Percentiles rank a stretch among this genome's conserved stretches.
phyloP scores from a whole-genome alignment of 169 alveolate genomes.

The Plasmodium vivax region DNA sequence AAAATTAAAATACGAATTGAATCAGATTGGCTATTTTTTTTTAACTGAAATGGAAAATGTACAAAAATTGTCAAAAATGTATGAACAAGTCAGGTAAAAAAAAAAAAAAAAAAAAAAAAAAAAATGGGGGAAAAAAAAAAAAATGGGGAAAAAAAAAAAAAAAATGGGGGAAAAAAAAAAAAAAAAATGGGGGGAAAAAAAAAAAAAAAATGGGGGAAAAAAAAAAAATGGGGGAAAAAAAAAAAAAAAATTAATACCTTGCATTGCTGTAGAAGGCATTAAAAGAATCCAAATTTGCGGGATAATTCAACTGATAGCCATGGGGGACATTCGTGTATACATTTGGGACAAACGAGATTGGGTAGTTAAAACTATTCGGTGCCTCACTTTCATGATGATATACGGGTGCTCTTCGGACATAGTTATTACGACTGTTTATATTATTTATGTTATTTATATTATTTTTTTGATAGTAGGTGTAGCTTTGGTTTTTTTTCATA shows the following conservation, averaged over 20 bases:
- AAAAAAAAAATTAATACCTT: constrained; percentile 37
- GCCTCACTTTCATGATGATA: constrained; percentile 65
- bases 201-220: not conserved
- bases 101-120: constrained; percentile 6
- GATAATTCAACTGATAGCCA: constrained; percentile 66
- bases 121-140: not conserved
- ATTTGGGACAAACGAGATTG: constrained; percentile 69
- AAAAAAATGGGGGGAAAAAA: not conserved
- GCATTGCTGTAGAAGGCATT: constrained; percentile 64
- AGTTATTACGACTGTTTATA: constrained; percentile 31
- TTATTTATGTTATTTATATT: constrained; percentile 34
- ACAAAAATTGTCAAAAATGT: not conserved
- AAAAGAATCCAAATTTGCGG: constrained; percentile 48
- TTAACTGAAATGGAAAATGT: not conserved
- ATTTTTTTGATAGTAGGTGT: constrained; percentile 40
- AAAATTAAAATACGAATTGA: not conserved
- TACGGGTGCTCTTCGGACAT: constrained; percentile 47
- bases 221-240: not conserved
- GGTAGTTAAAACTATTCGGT: constrained; percentile 62
- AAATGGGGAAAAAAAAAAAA: not conserved
- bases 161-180: not conserved
- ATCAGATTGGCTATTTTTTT: not conserved
- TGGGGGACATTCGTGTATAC: constrained; percentile 62
- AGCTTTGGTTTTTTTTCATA: constrained; percentile 49
- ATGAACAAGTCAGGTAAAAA: not conserved